These are phyloP conservation scores for Dictyostelium firmibasis DNA, from an alignment of 78 protist genomes.

Conservation along the genomic window DNA sequence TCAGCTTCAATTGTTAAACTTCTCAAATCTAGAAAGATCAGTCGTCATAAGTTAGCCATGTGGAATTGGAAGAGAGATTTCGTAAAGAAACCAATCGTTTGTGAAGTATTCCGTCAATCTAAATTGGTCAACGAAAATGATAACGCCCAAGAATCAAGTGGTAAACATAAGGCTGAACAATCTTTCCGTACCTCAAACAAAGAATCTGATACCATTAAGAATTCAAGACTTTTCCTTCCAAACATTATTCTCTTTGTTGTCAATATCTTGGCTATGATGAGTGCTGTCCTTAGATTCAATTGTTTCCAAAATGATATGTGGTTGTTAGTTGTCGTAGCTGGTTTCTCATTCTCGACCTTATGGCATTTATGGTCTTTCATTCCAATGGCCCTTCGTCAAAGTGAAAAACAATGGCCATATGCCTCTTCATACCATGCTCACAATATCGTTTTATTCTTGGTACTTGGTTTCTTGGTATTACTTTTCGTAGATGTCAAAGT, in stretches of 20 bases:
- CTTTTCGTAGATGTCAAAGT: conserved; percentile 72
- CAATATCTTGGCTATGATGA: conserved; percentile 52
- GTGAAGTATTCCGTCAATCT: conserved; percentile 38
- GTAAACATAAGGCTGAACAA: conserved; percentile 68
- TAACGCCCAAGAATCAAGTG: not conserved
- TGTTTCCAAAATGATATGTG: conserved; percentile 82
- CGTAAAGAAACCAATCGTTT: conserved; percentile 58
- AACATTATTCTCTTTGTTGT: conserved; percentile 28
- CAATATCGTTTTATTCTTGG: conserved; percentile 53
- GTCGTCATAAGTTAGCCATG: conserved; percentile 66
- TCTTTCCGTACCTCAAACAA: conserved; percentile 80
- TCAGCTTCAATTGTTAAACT: conserved; percentile 62
- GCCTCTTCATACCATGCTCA: conserved; percentile 80
- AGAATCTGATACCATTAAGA: conserved; percentile 76
- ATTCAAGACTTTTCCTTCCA: conserved; percentile 72
- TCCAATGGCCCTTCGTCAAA: conserved; percentile 79
- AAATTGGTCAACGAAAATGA: conserved; percentile 1
- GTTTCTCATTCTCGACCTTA: conserved; percentile 68
- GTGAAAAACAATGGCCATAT: conserved; percentile 81
- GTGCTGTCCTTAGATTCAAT: conserved; percentile 66
- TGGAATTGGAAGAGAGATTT: conserved; percentile 79
- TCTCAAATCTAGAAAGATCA: conserved; percentile 7
- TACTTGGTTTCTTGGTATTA: conserved; percentile 72
- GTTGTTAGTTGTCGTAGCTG: conserved; percentile 64
- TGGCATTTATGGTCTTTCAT: conserved; percentile 82